Evolutionary conservation across 108 stramenopile species (phyloP).

Genomic region (Skeletonema potamos): DNA sequence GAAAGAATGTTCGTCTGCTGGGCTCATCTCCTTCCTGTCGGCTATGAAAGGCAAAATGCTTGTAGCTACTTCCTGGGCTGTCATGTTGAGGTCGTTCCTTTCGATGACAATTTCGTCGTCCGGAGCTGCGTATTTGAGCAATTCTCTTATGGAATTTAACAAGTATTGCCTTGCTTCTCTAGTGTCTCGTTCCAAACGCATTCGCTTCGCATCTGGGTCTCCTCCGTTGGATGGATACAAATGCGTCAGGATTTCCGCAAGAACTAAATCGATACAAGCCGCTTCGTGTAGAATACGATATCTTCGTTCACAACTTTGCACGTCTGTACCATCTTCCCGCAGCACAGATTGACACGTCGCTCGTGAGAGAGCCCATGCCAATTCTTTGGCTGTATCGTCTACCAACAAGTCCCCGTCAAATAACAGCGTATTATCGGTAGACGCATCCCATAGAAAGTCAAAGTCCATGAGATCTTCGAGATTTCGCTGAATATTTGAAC

Average conservation of each 20-base stretch:
- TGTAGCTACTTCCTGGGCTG: neutral
- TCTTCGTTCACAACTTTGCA: conserved; percentile 7
- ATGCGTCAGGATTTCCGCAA: neutral
- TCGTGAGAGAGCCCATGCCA: conserved; percentile 6
- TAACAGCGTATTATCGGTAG: neutral
- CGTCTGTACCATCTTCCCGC: neutral
- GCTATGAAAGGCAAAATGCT: neutral
- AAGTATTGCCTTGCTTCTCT: neutral
- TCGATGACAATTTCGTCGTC: neutral
- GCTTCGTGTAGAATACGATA: neutral
- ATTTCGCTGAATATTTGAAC: neutral
- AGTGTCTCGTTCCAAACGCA: neutral
- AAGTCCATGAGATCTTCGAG: conserved; percentile 11
- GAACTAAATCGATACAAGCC: conserved; percentile 9
- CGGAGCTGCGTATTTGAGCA: neutral
- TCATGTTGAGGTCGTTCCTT: neutral
- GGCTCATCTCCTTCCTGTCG: neutral
- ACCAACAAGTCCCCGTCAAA: neutral
- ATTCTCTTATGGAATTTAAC: neutral
- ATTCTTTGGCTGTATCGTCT: conserved; percentile 3
- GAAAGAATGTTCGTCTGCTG: neutral
- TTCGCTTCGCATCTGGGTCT: neutral
- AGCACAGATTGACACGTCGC: neutral
- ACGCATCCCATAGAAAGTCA: conserved; percentile 7
- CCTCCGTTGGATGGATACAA: neutral